phyloP scores from a whole-genome alignment of 148 eudicot genomes.

The Camellia sinensis region DNA sequence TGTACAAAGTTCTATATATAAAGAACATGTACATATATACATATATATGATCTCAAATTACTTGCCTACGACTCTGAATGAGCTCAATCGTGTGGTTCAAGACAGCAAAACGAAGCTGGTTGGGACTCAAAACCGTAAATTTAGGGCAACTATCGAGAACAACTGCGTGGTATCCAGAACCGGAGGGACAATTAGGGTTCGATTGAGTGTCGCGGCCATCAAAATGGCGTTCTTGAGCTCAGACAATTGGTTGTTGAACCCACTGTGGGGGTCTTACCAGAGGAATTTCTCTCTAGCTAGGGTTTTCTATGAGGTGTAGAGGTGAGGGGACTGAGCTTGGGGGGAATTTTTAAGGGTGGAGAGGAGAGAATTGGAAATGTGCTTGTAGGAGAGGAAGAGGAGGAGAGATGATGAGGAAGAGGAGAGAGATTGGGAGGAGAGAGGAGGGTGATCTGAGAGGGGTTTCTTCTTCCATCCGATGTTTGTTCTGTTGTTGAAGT shows the following conservation, averaged over 20 bases:
- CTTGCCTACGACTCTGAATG: too few relatives aligned
- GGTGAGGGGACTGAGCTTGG: conserved; percentile 16
- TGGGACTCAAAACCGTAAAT: too few relatives aligned
- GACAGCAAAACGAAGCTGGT: too few relatives aligned
- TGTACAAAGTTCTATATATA: too few relatives aligned
- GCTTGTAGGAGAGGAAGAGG: conserved; percentile 33
- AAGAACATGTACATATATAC: too few relatives aligned
- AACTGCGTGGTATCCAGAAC: conserved; percentile 84
- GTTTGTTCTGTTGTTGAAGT: too few relatives aligned
- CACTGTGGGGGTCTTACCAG: conserved; percentile 88
- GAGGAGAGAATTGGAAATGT: conserved; percentile 22
- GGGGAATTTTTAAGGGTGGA: conserved; percentile 17
- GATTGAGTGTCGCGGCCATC: conserved; percentile 65
- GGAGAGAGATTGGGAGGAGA: conserved; percentile 7
- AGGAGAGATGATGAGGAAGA: conserved; percentile 29
- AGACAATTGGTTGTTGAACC: conserved; percentile 88
- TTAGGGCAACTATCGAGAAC: conserved; percentile 96
- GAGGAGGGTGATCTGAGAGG: not conserved
- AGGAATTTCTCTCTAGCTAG: conserved; percentile 47
- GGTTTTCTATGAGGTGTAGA: conserved; percentile 23
- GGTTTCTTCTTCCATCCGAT: conserved; percentile 36
- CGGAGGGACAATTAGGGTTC: conserved; percentile 81
- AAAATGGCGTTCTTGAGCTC: conserved; percentile 73
- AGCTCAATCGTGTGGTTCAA: too few relatives aligned
- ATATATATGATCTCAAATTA: too few relatives aligned